Evolutionary conservation across 2,329 filamentous ascomycete genomes (phyloP), one percentile per base, ranked within the genome.

Genomic region (Plectosphaerella cucumerina): DNA sequence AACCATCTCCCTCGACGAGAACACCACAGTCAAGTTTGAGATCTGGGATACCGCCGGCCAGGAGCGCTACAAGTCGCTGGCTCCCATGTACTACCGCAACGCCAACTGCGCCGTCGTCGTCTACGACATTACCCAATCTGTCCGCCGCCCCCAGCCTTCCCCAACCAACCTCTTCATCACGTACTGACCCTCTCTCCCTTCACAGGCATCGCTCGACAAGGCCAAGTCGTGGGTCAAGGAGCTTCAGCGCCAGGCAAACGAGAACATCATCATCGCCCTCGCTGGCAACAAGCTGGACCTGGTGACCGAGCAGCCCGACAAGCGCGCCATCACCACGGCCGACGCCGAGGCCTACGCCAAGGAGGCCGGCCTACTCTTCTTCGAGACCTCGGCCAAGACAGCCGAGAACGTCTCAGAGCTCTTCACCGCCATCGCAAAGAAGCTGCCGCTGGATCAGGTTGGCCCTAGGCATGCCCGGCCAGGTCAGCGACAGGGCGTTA

Each of bases 181-280:
- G n/a, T n/a, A n/a, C n/a, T n/a, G n/a, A n/a, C n/a, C n/a, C n/a
- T n/a, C n/a, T n/a, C n/a, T n/a, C n/a, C n/a, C n/a, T n/a, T n/a
- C 51, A 46, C 54, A 99, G 94, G 84, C 92, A 58, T 99, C 94
- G 45, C 80, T 99, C 65, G 95, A 99, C 73, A 99, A 99, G 79
- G 95, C 95, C 61, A 99, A 99, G 74, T 89, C 92, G 43, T 99
- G 94, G 94, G 93, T 99, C 53, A 97, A 97, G 76, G 94, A 99
- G 70, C 85, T 99, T 50, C 94, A 99, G 73, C 87, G 94, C 67
- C 94, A 99, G 75, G 94, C 95, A 56, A 99, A 97, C 77, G 94
- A 99, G 74, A 97, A 97, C 74, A 99, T 99, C 70, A 92, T 99
- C 71, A 99, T 99, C 65, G 94, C 94, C 44, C 85, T 99, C 42